Evolutionary conservation across 139 green algal species (phyloP).

Genomic region (Chlorella sp.): DNA sequence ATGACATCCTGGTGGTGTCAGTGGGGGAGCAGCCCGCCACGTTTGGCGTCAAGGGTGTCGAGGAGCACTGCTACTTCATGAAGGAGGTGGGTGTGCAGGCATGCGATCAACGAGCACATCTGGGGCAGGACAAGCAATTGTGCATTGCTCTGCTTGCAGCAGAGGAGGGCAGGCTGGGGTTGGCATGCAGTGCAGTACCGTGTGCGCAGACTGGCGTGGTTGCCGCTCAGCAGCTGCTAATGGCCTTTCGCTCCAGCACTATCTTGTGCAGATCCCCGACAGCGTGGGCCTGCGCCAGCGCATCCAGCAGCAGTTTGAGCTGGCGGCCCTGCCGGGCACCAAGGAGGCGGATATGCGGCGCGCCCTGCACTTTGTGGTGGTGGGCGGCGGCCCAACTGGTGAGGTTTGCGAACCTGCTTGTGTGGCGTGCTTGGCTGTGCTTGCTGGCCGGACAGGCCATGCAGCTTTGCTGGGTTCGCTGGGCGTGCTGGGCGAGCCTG

Average conservation of each 20-base stretch:
- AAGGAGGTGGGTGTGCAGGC: slow-evolving; percentile 52
- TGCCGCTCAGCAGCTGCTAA: too few relatives aligned
- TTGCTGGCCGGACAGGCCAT: too few relatives aligned
- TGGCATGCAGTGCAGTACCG: too few relatives aligned
- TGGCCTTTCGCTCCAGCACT: too few relatives aligned
- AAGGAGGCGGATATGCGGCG: slow-evolving; percentile 55
- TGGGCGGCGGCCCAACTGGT: slow-evolving; percentile 85
- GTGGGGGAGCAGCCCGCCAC: slow-evolving; percentile 84
- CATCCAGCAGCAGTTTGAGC: slow-evolving; percentile 74
- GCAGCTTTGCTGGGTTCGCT: too few relatives aligned
- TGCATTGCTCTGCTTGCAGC: too few relatives aligned
- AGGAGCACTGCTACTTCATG: slow-evolving; percentile 86
- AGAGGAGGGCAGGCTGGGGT: too few relatives aligned
- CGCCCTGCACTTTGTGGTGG: slow-evolving; percentile 83
- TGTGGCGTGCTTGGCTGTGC: background rate
- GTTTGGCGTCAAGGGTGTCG: slow-evolving; percentile 80
- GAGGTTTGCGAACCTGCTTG: background rate
- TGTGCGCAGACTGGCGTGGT: too few relatives aligned
- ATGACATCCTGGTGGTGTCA: slow-evolving; percentile 81
- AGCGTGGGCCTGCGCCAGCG: slow-evolving; percentile 55
- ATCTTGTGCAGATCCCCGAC: slow-evolving; percentile 59
- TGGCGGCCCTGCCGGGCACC: slow-evolving; percentile 76
- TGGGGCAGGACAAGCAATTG: too few relatives aligned
- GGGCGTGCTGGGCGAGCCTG: too few relatives aligned
- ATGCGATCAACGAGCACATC: too few relatives aligned